Evolutionary conservation across 75 land plant species (phyloP).

Genomic region (Sequoia sempervirens): DNA sequence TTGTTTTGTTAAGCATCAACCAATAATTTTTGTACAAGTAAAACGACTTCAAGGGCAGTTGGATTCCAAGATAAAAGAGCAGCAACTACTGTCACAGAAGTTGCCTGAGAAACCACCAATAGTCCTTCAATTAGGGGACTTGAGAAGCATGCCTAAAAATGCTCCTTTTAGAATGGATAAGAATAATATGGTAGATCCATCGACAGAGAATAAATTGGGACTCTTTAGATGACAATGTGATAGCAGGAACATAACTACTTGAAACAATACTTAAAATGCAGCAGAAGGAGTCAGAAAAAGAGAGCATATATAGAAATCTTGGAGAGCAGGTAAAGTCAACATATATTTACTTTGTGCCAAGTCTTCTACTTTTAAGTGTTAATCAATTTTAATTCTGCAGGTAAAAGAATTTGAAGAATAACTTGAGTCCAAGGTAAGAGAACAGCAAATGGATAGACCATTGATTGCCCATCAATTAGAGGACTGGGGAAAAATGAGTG

Average conservation of each 20-base stretch:
- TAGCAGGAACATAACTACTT: conserved; percentile 54
- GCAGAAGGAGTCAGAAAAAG: conserved; percentile 39
- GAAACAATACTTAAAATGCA: conserved; percentile 18
- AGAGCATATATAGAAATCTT: conserved; percentile 4
- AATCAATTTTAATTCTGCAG: conserved; percentile 14
- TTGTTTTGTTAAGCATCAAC: no score
- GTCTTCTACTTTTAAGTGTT: neutral
- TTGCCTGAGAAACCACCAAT: no score
- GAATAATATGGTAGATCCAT: neutral
- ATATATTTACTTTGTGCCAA: neutral
- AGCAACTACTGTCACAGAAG: no score
- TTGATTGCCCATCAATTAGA: neutral
- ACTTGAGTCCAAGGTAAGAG: conserved; percentile 32
- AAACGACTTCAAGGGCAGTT: no score
- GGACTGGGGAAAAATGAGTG: neutral
- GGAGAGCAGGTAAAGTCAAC: neutral
- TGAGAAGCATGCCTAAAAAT: neutral
- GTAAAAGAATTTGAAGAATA: conserved; percentile 63
- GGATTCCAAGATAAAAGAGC: no score
- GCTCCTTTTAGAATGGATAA: neutral
- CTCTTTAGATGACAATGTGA: conserved; percentile 15
- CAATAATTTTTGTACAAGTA: no score
- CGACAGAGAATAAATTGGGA: neutral
- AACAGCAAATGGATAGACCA: conserved; percentile 12
- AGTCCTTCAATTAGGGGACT: neutral